Conservation (phyloP, 2,329 filamentous ascomycete genomes). For the Aspergillus proliferans region DNA sequence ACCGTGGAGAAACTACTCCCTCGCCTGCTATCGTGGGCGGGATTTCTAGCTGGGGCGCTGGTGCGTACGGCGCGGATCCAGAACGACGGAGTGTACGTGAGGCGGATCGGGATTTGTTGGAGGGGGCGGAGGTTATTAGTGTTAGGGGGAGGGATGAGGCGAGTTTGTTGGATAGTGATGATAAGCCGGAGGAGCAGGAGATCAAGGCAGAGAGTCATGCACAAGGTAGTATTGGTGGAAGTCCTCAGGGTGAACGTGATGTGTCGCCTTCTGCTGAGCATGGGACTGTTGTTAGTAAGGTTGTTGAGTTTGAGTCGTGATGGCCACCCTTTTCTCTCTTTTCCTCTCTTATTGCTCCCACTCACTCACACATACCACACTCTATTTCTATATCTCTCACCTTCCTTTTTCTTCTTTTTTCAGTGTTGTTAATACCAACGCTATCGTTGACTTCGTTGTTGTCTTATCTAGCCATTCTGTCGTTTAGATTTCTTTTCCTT, state of each 20-base stretch:
- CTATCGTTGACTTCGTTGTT: no score
- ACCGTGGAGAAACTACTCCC: conserved; percentile 12
- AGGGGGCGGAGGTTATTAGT: conserved; percentile 64
- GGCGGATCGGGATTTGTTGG: conserved; percentile 63
- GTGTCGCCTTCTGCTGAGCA: no score
- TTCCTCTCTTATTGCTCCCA: not conserved
- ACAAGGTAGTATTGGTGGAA: not conserved
- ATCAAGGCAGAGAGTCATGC: not conserved
- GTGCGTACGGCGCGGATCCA: conserved; percentile 49
- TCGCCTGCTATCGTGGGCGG: conserved; percentile 26
- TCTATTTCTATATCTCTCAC: not conserved
- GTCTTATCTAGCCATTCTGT: no score
- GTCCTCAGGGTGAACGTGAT: not conserved
- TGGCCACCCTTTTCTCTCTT: not conserved
- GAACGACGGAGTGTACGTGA: conserved; percentile 60
- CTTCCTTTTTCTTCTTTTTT: not conserved
- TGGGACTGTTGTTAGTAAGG: conserved; percentile 27
- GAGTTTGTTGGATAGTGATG: conserved; percentile 23
- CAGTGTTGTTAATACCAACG: no score
- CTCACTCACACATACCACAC: not conserved
- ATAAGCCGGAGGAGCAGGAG: not conserved
- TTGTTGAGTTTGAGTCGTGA: conserved; percentile 34
- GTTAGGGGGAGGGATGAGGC: conserved; percentile 28
- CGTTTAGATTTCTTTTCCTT: no score
- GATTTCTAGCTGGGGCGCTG: conserved; percentile 33